Conservation (phyloP, 441 rosid species). For the Euphorbia celastroides region DNA sequence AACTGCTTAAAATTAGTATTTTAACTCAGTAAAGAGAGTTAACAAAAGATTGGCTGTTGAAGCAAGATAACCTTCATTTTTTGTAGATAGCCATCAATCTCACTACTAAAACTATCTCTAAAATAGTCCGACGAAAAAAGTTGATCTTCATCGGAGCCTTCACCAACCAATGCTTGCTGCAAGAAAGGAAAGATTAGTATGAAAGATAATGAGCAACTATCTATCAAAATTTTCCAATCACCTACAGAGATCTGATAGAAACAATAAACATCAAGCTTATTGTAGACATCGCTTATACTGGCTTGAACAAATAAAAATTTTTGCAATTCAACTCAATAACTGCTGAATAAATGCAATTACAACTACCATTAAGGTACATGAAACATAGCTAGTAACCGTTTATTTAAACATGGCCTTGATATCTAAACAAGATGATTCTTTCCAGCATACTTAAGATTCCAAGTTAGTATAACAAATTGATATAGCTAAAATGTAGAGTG, state of each 20-base stretch:
- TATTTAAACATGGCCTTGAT: neutral
- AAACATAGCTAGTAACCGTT: neutral
- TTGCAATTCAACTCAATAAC: neutral
- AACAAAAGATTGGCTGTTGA: neutral
- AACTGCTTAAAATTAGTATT: neutral
- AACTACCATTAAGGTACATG: neutral
- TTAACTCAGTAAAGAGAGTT: neutral
- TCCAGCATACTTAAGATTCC: neutral
- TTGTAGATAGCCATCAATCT: slow-evolving; percentile 59
- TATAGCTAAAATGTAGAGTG: neutral
- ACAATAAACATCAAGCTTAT: neutral
- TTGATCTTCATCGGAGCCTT: slow-evolving; percentile 68
- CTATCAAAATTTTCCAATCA: neutral
- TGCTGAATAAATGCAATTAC: neutral
- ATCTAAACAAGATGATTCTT: neutral
- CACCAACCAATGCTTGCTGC: slow-evolving; percentile 89
- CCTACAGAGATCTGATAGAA: neutral
- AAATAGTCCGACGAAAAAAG: slow-evolving; percentile 50
- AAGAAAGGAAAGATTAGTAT: slow-evolving; percentile 12
- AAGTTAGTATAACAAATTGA: neutral
- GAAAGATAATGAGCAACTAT: neutral
- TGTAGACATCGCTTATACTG: neutral
- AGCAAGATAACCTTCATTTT: slow-evolving; percentile 61
- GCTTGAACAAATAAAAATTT: neutral
- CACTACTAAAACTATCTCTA: slow-evolving; percentile 54